phyloP scores from a whole-genome alignment of 2,329 filamentous ascomycete species.

The Arthrinium phaeospermum region DNA sequence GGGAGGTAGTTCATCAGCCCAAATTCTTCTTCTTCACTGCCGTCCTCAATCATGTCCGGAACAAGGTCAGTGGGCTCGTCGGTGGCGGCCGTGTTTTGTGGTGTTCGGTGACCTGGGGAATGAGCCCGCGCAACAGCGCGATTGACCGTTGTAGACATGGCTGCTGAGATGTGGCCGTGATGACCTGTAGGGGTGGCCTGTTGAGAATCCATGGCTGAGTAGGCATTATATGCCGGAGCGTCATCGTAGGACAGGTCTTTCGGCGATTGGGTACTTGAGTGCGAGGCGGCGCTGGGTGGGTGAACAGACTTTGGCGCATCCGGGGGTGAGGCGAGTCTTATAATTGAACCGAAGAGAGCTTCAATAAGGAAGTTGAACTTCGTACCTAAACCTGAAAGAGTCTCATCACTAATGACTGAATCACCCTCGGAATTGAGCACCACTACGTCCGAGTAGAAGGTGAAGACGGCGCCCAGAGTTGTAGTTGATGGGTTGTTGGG shows the following conservation, averaged over 20 bases:
- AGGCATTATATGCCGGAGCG: neutral
- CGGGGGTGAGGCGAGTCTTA: conserved; percentile 66
- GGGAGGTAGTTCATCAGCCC: conserved; percentile 74
- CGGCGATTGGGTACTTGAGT: neutral
- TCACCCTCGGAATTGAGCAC: conserved; percentile 94
- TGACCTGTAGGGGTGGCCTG: neutral
- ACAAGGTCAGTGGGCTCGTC: conserved; percentile 26
- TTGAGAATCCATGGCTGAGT: neutral
- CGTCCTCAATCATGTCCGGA: conserved; percentile 42
- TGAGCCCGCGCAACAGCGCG: conserved; percentile 21
- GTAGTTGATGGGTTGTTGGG: conserved; percentile 66
- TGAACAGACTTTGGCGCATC: conserved; percentile 27
- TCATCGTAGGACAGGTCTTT: neutral
- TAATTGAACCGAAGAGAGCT: conserved; percentile 77
- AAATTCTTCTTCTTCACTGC: conserved; percentile 51
- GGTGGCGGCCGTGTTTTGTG: conserved; percentile 26
- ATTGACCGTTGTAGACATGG: conserved; percentile 2
- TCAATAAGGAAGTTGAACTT: conserved; percentile 69
- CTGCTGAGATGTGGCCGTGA: conserved; percentile 1
- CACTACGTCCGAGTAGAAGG: conserved; percentile 89
- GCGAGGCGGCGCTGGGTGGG: conserved; percentile 36
- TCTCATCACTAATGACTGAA: conserved; percentile 88
- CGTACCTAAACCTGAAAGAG: conserved; percentile 93
- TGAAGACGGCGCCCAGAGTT: conserved; percentile 81
- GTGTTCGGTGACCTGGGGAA: conserved; percentile 27